Base-by-base conservation (phyloP, 495 filamentous ascomycete species). In the Aspergillus campestris region DNA sequence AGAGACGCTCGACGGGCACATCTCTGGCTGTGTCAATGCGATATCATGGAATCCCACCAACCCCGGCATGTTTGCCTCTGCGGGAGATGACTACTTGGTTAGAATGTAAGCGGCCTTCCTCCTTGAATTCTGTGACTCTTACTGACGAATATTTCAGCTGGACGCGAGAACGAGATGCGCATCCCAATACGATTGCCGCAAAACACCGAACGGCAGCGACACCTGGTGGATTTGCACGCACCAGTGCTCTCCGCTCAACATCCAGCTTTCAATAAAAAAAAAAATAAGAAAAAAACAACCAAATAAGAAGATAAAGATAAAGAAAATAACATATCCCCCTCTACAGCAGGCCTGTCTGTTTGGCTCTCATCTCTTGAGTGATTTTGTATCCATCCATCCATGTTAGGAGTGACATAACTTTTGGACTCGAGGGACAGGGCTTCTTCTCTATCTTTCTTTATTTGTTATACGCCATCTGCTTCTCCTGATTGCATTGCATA, bases 1-100 rank as follows among this genome's bases (percentile, higher is more conserved):
- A 6, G 85, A 87, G 53, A 81, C 74, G 30, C 67, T 95, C 12
- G 77, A 83, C 10, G 90, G 82, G 0, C 91, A 97, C 51, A 62
- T 60, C 0, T 71, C 77, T 7, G 83, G 87, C 8, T 84, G 79
- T 43, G 91, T 94, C 43, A 98, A 95, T 64, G 75, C 87, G n/a
- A 85, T 94, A 31, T 75, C 85, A 6, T 98, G 92, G 92, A 94
- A 90, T 53, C 89, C 90, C 1, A 70, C 67, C 3, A 74, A 95
- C 59, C 82, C 88, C 4, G 76, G 77, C 48, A 83, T 95, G 75
- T 94, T 95, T 63, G 92, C 89, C 7, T 87, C 88, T 8, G 89
- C 86, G 47, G 91, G 92, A 4, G 92, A 98, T 60, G 92, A 98
- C 56, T 66, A 70, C 34, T 80, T 78, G 56, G 82, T 97, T 43